phyloP scores from a whole-genome alignment of 1,284 basidiomycete species.

The Leucoagaricus sp. region DNA sequence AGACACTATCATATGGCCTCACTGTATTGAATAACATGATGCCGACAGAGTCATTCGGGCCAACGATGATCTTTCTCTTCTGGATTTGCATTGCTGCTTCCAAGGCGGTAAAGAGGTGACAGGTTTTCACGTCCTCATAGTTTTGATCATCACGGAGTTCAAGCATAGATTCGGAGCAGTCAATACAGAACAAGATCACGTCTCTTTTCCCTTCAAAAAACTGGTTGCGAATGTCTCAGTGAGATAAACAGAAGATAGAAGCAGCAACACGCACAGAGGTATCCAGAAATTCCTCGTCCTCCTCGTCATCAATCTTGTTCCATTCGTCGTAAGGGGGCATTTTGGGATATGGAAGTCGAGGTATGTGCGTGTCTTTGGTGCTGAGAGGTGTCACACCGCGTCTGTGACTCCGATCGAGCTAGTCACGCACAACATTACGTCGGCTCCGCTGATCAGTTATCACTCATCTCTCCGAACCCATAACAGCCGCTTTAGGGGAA shows the following conservation, averaged over 20 bases:
- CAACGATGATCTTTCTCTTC: constrained; percentile 87
- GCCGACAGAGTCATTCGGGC: constrained; percentile 87
- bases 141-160: constrained; percentile 62
- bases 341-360: not conserved
- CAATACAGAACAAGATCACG: constrained; percentile 91
- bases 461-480: not conserved
- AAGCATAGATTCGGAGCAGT: constrained; percentile 91
- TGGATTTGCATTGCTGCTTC: constrained; percentile 84
- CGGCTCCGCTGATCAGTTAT: not conserved
- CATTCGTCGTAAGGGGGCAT: constrained; percentile 66
- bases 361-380: not conserved
- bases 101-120: constrained; percentile 69
- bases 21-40: constrained; percentile 94
- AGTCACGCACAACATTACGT: not conserved
- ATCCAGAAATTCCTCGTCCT: constrained; percentile 79
- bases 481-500: not conserved
- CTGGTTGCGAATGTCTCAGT: constrained; percentile 36
- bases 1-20: constrained; percentile 30
- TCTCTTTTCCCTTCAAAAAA: constrained; percentile 75
- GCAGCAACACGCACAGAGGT: constrained; percentile 46
- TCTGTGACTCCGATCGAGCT: not conserved
- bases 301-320: constrained; percentile 74
- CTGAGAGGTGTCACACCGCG: not conserved
- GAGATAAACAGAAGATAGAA: constrained; percentile 1
- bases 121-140: constrained; percentile 64